phyloP scores from a whole-genome alignment of 495 filamentous ascomycete genomes.

The Extremus antarcticus region DNA sequence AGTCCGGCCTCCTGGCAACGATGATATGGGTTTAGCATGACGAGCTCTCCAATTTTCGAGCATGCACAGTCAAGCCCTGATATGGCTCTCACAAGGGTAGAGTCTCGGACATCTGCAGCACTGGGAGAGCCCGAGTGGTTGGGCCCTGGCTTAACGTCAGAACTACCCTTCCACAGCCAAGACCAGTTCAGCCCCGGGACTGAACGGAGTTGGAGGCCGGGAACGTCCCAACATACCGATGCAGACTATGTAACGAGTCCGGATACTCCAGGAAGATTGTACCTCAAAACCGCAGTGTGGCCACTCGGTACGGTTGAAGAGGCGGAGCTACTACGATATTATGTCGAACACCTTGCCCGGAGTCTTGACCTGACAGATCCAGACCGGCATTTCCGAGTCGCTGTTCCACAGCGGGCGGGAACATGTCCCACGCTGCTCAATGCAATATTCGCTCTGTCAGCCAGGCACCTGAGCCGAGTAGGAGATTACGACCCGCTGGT shows the following conservation, averaged over 20 bases:
- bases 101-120: not conserved
- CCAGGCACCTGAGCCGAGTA: conserved; percentile 12
- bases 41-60: too few species aligned
- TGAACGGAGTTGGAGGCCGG: not conserved
- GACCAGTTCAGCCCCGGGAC: too few species aligned
- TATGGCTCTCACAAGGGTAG: too few species aligned
- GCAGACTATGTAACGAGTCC: not conserved
- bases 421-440: conserved; percentile 16
- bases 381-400: conserved; percentile 9
- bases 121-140: too few species aligned
- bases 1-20: too few species aligned
- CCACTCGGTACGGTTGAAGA: conserved; percentile 13
- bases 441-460: conserved; percentile 14
- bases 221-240: not conserved
- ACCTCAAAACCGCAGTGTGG: conserved; percentile 18
- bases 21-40: too few species aligned
- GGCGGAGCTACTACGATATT: conserved; percentile 15
- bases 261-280: conserved; percentile 8
- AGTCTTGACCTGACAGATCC: conserved; percentile 18
- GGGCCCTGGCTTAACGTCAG: too few species aligned
- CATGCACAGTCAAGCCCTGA: too few species aligned
- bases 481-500: conserved; percentile 10
- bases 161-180: too few species aligned
- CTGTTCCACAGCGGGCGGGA: conserved; percentile 16
- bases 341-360: conserved; percentile 11